These are phyloP conservation scores for Ceriops tagal DNA, from an alignment of 345 rosid species.

Conservation along the genomic window DNA sequence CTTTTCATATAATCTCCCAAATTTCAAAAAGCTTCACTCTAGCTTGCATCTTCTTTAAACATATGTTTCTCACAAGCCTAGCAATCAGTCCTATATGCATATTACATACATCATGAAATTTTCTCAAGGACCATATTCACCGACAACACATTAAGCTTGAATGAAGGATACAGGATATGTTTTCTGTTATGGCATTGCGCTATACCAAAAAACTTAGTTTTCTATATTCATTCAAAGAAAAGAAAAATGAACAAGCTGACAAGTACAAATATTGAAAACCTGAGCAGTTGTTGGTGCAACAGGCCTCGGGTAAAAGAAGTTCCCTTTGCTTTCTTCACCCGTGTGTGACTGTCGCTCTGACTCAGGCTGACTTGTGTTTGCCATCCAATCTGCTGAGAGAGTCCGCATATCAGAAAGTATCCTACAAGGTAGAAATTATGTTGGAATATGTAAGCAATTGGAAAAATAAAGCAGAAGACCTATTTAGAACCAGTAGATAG, in stretches of 20 bases:
- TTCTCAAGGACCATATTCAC: background rate
- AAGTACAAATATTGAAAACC: constrained; percentile 35
- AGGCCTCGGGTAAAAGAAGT: constrained; percentile 89
- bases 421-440: constrained; percentile 47
- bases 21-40: background rate
- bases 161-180: too few relatives aligned
- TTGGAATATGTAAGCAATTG: constrained; percentile 7
- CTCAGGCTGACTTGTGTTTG: constrained; percentile 83
- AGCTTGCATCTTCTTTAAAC: background rate
- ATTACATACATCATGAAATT: background rate
- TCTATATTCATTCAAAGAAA: constrained; percentile 3
- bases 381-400: constrained; percentile 99
- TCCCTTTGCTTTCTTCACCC: constrained; percentile 72
- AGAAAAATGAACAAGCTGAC: background rate
- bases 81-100: background rate
- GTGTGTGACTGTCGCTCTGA: constrained; percentile 71
- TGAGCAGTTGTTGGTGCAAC: constrained; percentile 97
- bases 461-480: constrained; percentile 2
- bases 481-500: constrained; percentile 4
- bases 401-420: constrained; percentile 99
- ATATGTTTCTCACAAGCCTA: background rate
- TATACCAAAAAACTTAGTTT: too few relatives aligned
- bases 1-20: too few relatives aligned
- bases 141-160: background rate
- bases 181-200: too few relatives aligned